Evolutionary conservation across 805 yeast genomes (phyloP).

Genomic region (Teunomyces tritomae): DNA sequence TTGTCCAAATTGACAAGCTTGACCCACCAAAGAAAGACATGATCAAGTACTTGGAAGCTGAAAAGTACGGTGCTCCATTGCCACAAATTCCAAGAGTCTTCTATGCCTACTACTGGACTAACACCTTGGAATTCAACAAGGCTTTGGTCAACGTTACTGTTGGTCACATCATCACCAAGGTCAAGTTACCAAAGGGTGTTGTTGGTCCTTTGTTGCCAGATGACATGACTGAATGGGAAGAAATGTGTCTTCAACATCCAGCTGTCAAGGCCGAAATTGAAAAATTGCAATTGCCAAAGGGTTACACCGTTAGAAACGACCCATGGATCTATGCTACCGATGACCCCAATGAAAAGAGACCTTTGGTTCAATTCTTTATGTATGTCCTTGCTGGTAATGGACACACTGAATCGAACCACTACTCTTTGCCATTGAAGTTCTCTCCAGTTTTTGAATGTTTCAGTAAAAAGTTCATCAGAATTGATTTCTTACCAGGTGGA

Average conservation of each 20-base stretch:
- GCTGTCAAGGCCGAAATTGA: constrained; percentile 59
- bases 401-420: constrained; percentile 72
- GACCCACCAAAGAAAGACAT: constrained; percentile 81
- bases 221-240: constrained; percentile 56
- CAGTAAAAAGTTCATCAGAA: constrained; percentile 60
- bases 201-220: constrained; percentile 73
- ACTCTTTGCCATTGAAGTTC: constrained; percentile 69
- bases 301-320: constrained; percentile 56
- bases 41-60: constrained; percentile 65
- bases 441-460: constrained; percentile 69
- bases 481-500: constrained; percentile 74
- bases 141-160: constrained; percentile 65
- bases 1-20: constrained; percentile 61
- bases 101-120: constrained; percentile 59
- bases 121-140: constrained; percentile 57
- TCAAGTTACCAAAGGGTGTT: constrained; percentile 55
- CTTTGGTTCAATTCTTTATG: constrained; percentile 72
- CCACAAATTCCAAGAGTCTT: constrained; percentile 69
- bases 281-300: constrained; percentile 61
- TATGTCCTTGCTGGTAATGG: constrained; percentile 62
- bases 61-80: constrained; percentile 45
- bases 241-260: constrained; percentile 52
- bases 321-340: constrained; percentile 90
- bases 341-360: constrained; percentile 55
- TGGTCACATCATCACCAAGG: constrained; percentile 59